Conservation (phyloP, 2,329 filamentous ascomycete species). For the Triangularia verruculosa region DNA sequence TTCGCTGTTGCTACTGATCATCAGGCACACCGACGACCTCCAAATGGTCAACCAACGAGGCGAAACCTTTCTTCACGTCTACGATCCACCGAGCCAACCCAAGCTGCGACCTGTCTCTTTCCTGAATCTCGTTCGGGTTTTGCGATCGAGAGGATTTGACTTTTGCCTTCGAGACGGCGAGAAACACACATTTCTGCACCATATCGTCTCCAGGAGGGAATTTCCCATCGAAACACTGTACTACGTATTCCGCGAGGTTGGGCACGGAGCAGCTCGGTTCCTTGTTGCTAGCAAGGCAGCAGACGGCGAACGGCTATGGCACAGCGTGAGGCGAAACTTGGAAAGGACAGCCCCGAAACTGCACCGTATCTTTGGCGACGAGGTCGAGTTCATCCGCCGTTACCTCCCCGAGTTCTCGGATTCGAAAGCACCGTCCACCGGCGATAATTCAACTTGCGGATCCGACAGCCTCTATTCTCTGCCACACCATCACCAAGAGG, state of each 20-base stretch:
- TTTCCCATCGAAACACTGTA: conserved; percentile 29
- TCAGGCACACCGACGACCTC: conserved; percentile 26
- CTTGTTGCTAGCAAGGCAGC: conserved; percentile 27
- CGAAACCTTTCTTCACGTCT: conserved; percentile 31
- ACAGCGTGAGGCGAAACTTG: conserved; percentile 28
- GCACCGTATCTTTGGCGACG: conserved; percentile 29
- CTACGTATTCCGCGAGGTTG: conserved; percentile 27
- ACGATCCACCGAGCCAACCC: conserved; percentile 25
- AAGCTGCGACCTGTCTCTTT: conserved; percentile 26
- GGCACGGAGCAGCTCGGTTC: conserved; percentile 28
- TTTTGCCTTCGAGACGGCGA: conserved; percentile 29
- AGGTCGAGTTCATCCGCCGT: conserved; percentile 28
- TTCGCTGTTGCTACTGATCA: conserved; percentile 25
- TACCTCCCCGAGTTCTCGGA: conserved; percentile 29
- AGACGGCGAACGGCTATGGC: conserved; percentile 26
- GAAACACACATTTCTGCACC: conserved; percentile 28
- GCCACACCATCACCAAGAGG: conserved; percentile 7
- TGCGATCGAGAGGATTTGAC: conserved; percentile 27
- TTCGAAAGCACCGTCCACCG: conserved; percentile 22
- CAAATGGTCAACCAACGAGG: conserved; percentile 27
- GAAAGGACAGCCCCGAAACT: conserved; percentile 24
- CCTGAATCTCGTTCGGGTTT: conserved; percentile 27
- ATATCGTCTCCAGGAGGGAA: conserved; percentile 24
- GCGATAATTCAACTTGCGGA: conserved; percentile 25
- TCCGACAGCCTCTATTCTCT: conserved; percentile 24